Percentiles rank a stretch among this genome's conserved stretches.
Conservation (phyloP, 73 alveolate species). For the Stentor roeselii region DNA sequence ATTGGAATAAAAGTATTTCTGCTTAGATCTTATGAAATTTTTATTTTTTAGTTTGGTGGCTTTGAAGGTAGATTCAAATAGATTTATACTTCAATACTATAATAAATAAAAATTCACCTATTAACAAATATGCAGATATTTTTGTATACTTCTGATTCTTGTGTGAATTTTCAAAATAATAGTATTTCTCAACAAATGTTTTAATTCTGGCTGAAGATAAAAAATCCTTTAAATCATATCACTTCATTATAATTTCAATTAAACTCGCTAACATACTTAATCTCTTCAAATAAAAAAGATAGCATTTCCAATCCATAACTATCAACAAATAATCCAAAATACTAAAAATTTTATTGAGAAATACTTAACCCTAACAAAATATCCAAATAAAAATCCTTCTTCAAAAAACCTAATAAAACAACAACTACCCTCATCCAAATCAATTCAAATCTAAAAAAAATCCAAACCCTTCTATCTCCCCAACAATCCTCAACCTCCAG, state of each 20-base stretch:
- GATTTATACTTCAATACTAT: not conserved
- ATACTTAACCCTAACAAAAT: too few relatives aligned
- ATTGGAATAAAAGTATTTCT: not conserved
- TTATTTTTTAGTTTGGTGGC: not conserved
- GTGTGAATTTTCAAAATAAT: not conserved
- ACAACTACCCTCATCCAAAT: too few relatives aligned
- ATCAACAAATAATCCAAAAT: too few relatives aligned
- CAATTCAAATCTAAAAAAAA: too few relatives aligned
- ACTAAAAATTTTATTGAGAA: too few relatives aligned
- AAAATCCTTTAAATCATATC: not conserved
- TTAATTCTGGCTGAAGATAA: not conserved
- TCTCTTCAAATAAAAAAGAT: too few relatives aligned
- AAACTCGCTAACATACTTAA: too few relatives aligned
- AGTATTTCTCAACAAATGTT: not conserved
- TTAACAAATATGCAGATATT: not conserved
- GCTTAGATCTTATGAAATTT: not conserved
- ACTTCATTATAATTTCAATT: not conserved
- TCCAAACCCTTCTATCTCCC: too few relatives aligned
- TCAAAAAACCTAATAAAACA: too few relatives aligned
- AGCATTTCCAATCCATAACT: too few relatives aligned
- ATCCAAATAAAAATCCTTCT: too few relatives aligned
- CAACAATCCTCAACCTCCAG: too few relatives aligned
- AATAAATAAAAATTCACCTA: not conserved
- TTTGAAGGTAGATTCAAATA: not conserved
- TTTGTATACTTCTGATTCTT: not conserved